A percentile compares a stretch with the other conserved stretches of the same genome.
Conservation (phyloP, 176 grass and related monocot species). For the Bromus sterilis region DNA sequence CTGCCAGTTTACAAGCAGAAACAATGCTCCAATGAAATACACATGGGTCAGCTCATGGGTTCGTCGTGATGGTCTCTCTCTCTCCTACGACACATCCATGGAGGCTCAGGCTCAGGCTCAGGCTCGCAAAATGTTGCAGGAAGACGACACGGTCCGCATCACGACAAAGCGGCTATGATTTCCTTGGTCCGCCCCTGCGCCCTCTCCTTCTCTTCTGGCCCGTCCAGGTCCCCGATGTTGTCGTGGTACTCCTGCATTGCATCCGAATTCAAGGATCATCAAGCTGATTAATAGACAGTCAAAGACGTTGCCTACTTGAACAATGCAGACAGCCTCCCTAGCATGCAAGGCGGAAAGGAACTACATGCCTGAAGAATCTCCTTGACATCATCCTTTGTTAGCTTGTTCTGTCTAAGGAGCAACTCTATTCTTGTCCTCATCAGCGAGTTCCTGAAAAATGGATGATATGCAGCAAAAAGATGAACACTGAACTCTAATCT, state of each 20-base stretch:
- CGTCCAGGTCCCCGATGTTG: conserved; percentile 90
- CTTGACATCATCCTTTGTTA: conserved; percentile 81
- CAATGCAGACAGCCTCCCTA: neutral
- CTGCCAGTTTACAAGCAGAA: neutral
- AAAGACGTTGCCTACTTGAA: neutral
- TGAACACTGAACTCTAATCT: neutral
- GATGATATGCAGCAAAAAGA: neutral
- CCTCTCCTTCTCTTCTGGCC: conserved; percentile 92
- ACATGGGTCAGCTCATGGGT: no score
- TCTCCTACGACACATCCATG: neutral
- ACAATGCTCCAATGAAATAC: neutral
- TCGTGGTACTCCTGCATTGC: conserved; percentile 83
- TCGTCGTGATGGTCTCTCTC: no score
- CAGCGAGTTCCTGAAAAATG: conserved; percentile 56
- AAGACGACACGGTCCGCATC: neutral
- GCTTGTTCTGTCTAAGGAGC: conserved; percentile 89
- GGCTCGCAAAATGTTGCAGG: neutral
- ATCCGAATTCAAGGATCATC: neutral
- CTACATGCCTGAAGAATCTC: conserved; percentile 66
- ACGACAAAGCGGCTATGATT: conserved; percentile 56
- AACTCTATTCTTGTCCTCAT: conserved; percentile 87
- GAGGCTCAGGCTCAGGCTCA: neutral
- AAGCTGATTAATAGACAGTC: neutral
- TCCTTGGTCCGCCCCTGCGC: conserved; percentile 66
- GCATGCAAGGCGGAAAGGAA: neutral